A percentile compares a stretch with the other conserved stretches of the same genome.
Evolutionary conservation across 306 rosid genomes (phyloP).

Genomic region (Pyrus betulifolia): DNA sequence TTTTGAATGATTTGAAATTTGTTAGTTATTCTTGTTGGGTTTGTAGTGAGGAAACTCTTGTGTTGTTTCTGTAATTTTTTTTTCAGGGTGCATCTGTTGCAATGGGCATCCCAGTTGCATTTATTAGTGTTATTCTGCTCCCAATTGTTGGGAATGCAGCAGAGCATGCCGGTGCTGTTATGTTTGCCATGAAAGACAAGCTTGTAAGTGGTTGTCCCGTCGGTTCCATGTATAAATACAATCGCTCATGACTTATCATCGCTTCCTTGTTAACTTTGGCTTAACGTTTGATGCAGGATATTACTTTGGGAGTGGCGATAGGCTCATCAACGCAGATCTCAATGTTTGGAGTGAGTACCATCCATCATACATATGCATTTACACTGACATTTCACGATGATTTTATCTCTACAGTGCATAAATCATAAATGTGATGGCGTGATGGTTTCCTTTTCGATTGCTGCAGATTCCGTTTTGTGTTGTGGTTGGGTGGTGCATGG

Average conservation of each 20-base stretch:
- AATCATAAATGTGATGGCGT: background rate
- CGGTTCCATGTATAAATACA: background rate
- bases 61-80: background rate
- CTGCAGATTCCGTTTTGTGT: slow-evolving; percentile 89
- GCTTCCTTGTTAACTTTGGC: background rate
- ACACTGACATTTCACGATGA: background rate
- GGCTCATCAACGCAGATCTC: slow-evolving; percentile 89
- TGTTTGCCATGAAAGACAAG: slow-evolving; percentile 73
- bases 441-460: background rate
- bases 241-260: background rate
- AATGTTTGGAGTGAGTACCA: slow-evolving; percentile 62
- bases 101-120: slow-evolving; percentile 47
- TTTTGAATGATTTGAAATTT: background rate
- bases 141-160: slow-evolving; percentile 70
- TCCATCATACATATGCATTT: background rate
- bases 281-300: slow-evolving; percentile 44
- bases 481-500: slow-evolving; percentile 62
- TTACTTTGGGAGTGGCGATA: slow-evolving; percentile 80
- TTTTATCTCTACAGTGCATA: background rate
- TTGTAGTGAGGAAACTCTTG: background rate
- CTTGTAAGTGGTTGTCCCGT: slow-evolving; percentile 36
- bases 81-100: slow-evolving; percentile 59
- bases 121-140: slow-evolving; percentile 59
- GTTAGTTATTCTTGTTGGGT: background rate
- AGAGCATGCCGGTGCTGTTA: slow-evolving; percentile 59